These are phyloP conservation scores for Ogataea salicorniae DNA, from an alignment of 805 yeast species.

Conservation along the genomic window DNA sequence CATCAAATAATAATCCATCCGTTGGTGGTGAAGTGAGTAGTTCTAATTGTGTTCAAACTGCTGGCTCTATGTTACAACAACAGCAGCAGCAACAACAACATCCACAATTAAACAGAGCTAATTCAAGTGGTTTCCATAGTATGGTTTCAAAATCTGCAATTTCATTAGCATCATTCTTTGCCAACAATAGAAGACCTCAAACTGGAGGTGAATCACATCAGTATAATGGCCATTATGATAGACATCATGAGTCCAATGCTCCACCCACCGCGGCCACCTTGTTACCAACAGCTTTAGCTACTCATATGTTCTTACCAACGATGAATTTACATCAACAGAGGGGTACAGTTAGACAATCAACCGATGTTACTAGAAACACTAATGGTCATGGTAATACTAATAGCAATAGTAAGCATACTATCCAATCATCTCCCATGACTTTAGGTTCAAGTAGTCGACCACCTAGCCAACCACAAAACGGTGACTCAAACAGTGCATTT, in stretches of 20 bases:
- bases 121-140: conserved; percentile 15
- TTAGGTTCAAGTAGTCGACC: too few species aligned
- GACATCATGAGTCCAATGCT: conserved; percentile 46
- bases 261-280: conserved; percentile 56
- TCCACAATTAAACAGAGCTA: conserved; percentile 10
- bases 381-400: background rate
- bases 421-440: too few species aligned
- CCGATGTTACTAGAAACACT: background rate
- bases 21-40: background rate
- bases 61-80: background rate
- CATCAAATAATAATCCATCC: conserved; percentile 7
- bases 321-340: conserved; percentile 25
- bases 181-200: conserved; percentile 31
- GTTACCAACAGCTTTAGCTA: conserved; percentile 54
- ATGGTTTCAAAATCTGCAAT: conserved; percentile 36
- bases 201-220: conserved; percentile 3
- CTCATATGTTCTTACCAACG: conserved; percentile 58
- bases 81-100: conserved; percentile 5
- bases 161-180: conserved; percentile 36
- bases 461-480: background rate
- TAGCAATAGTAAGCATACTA: background rate
- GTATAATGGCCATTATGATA: conserved; percentile 22
- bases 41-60: background rate
- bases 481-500: background rate
- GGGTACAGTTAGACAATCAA: background rate